Percentiles rank a stretch among this genome's conserved stretches.
Conservation (phyloP, 2,329 filamentous ascomycete genomes). For the Pseudocercospora crystallina region DNA sequence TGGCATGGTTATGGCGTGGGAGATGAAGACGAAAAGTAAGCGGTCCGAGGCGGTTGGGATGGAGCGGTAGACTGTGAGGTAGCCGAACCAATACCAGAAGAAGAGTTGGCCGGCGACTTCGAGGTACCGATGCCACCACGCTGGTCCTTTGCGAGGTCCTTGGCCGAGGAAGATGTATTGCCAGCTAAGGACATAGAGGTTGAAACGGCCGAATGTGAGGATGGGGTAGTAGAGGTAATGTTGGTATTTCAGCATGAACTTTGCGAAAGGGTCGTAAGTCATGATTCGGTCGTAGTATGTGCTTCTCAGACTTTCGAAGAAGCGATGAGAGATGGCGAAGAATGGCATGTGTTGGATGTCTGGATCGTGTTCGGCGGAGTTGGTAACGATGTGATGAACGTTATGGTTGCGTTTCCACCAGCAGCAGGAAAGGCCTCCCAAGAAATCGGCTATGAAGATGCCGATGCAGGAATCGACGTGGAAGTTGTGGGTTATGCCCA, state of each 20-base stretch:
- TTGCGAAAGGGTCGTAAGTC: constrained; percentile 61
- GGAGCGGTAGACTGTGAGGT: constrained; percentile 60
- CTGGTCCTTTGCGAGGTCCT: constrained; percentile 59
- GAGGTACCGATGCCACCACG: constrained; percentile 67
- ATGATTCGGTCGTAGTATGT: constrained; percentile 67
- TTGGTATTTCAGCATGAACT: constrained; percentile 61
- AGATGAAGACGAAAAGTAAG: constrained; percentile 62
- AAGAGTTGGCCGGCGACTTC: constrained; percentile 63
- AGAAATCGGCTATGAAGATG: constrained; percentile 84
- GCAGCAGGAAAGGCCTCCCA: constrained; percentile 84
- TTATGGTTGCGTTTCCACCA: constrained; percentile 99
- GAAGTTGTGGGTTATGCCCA: constrained; percentile 94
- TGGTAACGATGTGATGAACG: constrained; percentile 94
- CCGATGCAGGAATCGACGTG: constrained; percentile 80
- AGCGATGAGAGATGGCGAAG: constrained; percentile 65
- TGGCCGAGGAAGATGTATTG: constrained; percentile 59
- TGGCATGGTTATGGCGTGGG: constrained; percentile 65
- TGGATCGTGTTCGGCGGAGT: constrained; percentile 90
- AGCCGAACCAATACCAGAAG: constrained; percentile 70
- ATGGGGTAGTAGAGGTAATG: constrained; percentile 66
- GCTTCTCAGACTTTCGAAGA: constrained; percentile 63
- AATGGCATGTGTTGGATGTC: constrained; percentile 79
- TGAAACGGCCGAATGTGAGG: constrained; percentile 69
- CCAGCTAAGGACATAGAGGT: constrained; percentile 69
- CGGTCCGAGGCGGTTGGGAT: constrained; percentile 61